Base-by-base conservation (phyloP, 768 basidiomycete species). In the Suillus occidentalis region DNA sequence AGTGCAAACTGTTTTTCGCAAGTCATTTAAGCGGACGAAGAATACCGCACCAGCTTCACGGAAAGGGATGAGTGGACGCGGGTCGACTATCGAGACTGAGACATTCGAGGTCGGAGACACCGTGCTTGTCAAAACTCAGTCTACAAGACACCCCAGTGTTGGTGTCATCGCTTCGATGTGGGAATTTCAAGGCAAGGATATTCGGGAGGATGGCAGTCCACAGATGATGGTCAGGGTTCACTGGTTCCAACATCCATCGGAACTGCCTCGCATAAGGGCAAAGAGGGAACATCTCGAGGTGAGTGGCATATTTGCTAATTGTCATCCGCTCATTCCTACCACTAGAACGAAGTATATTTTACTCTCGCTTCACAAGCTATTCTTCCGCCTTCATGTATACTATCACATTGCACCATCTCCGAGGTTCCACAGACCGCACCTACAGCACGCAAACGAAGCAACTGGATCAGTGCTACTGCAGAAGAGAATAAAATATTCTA, bases 321-420 rank as follows among this genome's bases (percentile, higher is more conserved):
- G 16, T 63, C 18, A n/a, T 53, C 12, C 28, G 16, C 14, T 45
- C 40, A 25, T 61, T 57, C 42, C 53, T 34, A 52, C 52, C 53
- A 22, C 14, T 67, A 93, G 92, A 89, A 91, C 67, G 92, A 94
- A 75, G 82, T 93, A 8, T 92, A 91, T 69, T 90, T 89, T 59
- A 85, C 86, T 10, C 74, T 90, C 28, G 68, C 79, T 39, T 80
- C 81, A 6, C 80, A 78, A 50, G 84, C 79, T 28, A 77, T 83
- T 47, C 69, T 90, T 18, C 77, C 80, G 16, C 84, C 89, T 6
- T 79, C 82, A 18, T 78, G 80, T 52, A 81, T 92, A 49, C 69
- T 86, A 22, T 78, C 80, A 13, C 83, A 73, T 61, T 91, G 90
- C 70, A 75, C 72, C 14, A 81, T 90, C 37, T 68, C 80, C 22